A percentile compares a stretch with the other conserved stretches of the same genome.
Conservation (phyloP, 768 basidiomycete species). For the Panaeolus papilionaceus region DNA sequence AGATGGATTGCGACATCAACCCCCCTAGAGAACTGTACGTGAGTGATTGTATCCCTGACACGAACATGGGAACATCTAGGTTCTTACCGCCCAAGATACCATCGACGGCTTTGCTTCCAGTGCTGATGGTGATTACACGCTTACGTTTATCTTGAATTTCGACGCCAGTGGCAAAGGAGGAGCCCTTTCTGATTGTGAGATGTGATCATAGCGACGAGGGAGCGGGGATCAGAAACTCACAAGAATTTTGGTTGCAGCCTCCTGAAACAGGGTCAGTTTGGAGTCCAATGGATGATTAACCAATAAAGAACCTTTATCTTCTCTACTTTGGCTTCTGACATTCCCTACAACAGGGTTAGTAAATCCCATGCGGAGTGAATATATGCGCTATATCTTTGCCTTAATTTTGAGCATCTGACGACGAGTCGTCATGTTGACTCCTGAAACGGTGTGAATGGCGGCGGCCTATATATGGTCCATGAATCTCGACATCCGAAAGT, state of each 20-base stretch:
- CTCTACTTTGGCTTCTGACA: constrained; percentile 97
- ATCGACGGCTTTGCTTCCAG: constrained; percentile 93
- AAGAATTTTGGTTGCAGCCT: constrained; percentile 88
- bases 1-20: constrained; percentile 90
- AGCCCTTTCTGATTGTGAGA: constrained; percentile 59
- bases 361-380: constrained; percentile 20
- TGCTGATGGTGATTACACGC: constrained; percentile 83
- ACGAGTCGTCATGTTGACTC: constrained; percentile 91
- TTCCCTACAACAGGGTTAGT: constrained; percentile 59
- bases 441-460: constrained; percentile 84
- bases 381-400: constrained; percentile 46
- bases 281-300: constrained; percentile 11
- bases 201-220: constrained; percentile 3
- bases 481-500: constrained; percentile 21
- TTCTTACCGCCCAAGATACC: constrained; percentile 80
- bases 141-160: constrained; percentile 90
- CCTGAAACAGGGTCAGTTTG: constrained; percentile 50
- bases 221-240: constrained; percentile 41
- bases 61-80: not conserved
- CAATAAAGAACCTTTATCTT: constrained; percentile 78
- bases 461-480: constrained; percentile 56
- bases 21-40: constrained; percentile 59
- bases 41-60: not conserved
- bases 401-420: constrained; percentile 94
- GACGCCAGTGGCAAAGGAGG: constrained; percentile 89